Conservation (phyloP, 1,139 yeast genomes). For the Yamadazyma dushanensis region DNA sequence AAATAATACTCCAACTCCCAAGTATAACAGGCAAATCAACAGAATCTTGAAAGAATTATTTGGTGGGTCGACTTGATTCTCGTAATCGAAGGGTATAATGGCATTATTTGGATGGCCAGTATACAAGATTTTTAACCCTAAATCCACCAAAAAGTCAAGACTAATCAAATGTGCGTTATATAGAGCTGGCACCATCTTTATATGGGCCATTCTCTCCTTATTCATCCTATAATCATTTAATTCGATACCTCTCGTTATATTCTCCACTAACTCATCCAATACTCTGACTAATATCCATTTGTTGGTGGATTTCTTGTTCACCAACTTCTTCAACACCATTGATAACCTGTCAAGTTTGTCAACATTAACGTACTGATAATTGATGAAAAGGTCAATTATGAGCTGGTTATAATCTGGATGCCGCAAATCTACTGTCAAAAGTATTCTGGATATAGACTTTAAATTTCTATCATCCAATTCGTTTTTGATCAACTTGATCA, state of each 20-base stretch:
- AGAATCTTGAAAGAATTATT: constrained; percentile 74
- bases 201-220: constrained; percentile 62
- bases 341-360: constrained; percentile 55
- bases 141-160: constrained; percentile 48
- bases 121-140: constrained; percentile 60
- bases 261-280: constrained; percentile 68
- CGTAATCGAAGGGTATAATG: constrained; percentile 49
- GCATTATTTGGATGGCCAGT: constrained; percentile 68
- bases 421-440: constrained; percentile 50
- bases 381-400: constrained; percentile 53
- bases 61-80: constrained; percentile 55
- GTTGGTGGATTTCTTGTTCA: constrained; percentile 20
- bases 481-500: constrained; percentile 48
- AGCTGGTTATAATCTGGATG: constrained; percentile 40
- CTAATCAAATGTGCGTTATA: constrained; percentile 50
- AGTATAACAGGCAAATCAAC: constrained; percentile 40
- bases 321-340: constrained; percentile 50
- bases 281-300: constrained; percentile 41
- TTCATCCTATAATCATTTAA: constrained; percentile 58
- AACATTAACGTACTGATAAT: constrained; percentile 63
- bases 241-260: constrained; percentile 66
- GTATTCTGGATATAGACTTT: constrained; percentile 33
- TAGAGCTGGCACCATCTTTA: constrained; percentile 60
- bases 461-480: constrained; percentile 47
- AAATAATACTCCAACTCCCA: constrained; percentile 3